These are phyloP conservation scores for Curvularia hawaiiensis DNA, from an alignment of 2,329 filamentous ascomycete species.

Conservation along the genomic window DNA sequence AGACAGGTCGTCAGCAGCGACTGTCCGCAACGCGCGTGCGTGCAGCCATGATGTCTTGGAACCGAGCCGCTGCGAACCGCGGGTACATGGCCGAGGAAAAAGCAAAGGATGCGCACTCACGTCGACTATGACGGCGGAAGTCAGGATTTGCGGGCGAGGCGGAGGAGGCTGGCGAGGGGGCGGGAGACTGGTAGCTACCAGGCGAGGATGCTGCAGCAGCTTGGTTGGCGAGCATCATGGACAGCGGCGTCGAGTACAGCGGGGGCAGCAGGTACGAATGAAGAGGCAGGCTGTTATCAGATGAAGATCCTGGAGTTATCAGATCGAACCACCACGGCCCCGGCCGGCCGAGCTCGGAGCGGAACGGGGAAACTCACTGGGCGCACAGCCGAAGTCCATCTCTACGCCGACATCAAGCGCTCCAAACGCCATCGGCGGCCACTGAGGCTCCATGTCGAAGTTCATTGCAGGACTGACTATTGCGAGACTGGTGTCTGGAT, in stretches of 20 bases:
- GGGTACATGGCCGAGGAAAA: conserved; percentile 10
- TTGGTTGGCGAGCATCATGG: conserved; percentile 27
- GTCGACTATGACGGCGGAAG: conserved; percentile 21
- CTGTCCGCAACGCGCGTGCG: not conserved
- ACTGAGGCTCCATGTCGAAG: not conserved
- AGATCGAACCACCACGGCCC: conserved; percentile 29
- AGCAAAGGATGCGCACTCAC: conserved; percentile 22
- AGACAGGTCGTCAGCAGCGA: not conserved
- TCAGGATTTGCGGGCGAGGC: conserved; percentile 21
- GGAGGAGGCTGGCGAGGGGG: conserved; percentile 10
- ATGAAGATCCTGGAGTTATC: conserved; percentile 29
- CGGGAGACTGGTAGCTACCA: not conserved
- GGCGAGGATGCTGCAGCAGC: not conserved
- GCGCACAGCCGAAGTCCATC: not conserved
- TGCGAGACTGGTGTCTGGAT: not conserved
- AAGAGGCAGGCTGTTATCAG: conserved; percentile 22
- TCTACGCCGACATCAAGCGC: not conserved
- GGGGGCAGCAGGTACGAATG: conserved; percentile 11
- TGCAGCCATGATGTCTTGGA: conserved; percentile 1
- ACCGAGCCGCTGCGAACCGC: conserved; percentile 14
- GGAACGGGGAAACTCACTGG: conserved; percentile 12
- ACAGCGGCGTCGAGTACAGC: conserved; percentile 12
- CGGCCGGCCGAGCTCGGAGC: conserved; percentile 27
- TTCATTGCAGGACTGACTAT: not conserved
- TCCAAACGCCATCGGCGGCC: not conserved